Percentiles rank a stretch among this genome's conserved stretches.
Conservation (phyloP, 306 rosid species). For the Bauhinia variegata region DNA sequence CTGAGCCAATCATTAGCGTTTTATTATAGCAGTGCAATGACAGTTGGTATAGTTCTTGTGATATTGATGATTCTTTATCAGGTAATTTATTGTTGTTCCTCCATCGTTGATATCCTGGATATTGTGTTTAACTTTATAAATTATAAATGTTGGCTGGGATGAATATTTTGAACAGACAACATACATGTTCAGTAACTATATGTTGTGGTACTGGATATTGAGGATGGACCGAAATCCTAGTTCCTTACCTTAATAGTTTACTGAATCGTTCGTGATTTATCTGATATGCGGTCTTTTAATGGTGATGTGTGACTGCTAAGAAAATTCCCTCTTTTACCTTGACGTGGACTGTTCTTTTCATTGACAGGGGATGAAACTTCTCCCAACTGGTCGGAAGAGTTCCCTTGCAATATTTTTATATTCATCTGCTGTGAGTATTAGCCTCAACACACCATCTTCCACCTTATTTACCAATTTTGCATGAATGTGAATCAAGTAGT, state of each 20-base stretch:
- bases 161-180: slow-evolving; percentile 3
- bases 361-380: slow-evolving; percentile 93
- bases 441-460: slow-evolving; percentile 25
- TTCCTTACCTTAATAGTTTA: slow-evolving; percentile 7
- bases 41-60: slow-evolving; percentile 78
- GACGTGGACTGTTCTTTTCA: slow-evolving; percentile 34
- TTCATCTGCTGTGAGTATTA: slow-evolving; percentile 69
- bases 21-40: slow-evolving; percentile 84
- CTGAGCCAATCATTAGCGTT: slow-evolving; percentile 76
- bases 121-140: slow-evolving; percentile 1
- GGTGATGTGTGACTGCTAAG: slow-evolving; percentile 17
- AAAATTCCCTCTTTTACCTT: slow-evolving; percentile 19
- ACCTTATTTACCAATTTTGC: slow-evolving; percentile 21
- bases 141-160: slow-evolving; percentile 13
- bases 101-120: not conserved
- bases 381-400: slow-evolving; percentile 89
- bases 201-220: slow-evolving; percentile 17
- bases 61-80: slow-evolving; percentile 84
- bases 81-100: slow-evolving; percentile 52
- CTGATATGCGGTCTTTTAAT: slow-evolving; percentile 14
- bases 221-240: not conserved
- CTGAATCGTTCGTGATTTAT: slow-evolving; percentile 6
- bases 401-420: slow-evolving; percentile 76
- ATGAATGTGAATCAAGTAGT: slow-evolving; percentile 28
- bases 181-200: not conserved